These are phyloP conservation scores for Mycena haematopus DNA, from an alignment of 768 basidiomycete species.

Conservation along the genomic window DNA sequence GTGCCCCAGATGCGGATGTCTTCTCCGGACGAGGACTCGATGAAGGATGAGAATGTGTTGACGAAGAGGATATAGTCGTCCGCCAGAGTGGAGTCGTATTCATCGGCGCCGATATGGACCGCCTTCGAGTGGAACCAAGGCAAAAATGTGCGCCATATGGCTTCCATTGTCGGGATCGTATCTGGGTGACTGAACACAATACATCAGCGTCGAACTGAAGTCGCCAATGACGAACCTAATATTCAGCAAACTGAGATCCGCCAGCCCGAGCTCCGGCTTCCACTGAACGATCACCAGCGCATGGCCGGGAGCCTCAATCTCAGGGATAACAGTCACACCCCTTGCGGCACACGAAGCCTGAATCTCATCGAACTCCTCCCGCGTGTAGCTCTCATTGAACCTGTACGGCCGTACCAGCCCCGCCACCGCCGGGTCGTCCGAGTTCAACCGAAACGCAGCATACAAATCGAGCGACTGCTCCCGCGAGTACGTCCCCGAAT, in stretches of 20 bases:
- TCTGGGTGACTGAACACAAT: slow-evolving; percentile 16
- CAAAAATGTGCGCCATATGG: slow-evolving; percentile 26
- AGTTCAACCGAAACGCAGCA: slow-evolving; percentile 30
- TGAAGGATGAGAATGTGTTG: slow-evolving; percentile 26
- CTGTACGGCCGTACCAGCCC: slow-evolving; percentile 27
- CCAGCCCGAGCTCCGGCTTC: slow-evolving; percentile 27
- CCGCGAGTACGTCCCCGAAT: slow-evolving; percentile 28
- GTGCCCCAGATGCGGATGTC: slow-evolving; percentile 31
- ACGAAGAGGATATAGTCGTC: slow-evolving; percentile 28
- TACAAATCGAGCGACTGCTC: slow-evolving; percentile 28
- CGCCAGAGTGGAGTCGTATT: slow-evolving; percentile 27
- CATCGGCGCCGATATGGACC: slow-evolving; percentile 29
- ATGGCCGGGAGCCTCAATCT: slow-evolving; percentile 27
- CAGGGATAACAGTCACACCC: slow-evolving; percentile 28
- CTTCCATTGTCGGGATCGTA: slow-evolving; percentile 27
- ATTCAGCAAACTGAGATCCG: slow-evolving; percentile 31
- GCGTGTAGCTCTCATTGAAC: slow-evolving; percentile 29
- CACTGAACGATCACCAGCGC: slow-evolving; percentile 28
- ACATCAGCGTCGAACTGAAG: background rate
- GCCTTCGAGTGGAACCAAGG: slow-evolving; percentile 30
- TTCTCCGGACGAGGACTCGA: slow-evolving; percentile 19
- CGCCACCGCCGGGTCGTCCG: slow-evolving; percentile 25
- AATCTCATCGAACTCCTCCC: slow-evolving; percentile 24
- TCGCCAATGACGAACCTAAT: slow-evolving; percentile 18
- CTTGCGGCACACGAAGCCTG: slow-evolving; percentile 26